Conservation (phyloP, 495 filamentous ascomycete species). For the Cryomyces minteri region DNA sequence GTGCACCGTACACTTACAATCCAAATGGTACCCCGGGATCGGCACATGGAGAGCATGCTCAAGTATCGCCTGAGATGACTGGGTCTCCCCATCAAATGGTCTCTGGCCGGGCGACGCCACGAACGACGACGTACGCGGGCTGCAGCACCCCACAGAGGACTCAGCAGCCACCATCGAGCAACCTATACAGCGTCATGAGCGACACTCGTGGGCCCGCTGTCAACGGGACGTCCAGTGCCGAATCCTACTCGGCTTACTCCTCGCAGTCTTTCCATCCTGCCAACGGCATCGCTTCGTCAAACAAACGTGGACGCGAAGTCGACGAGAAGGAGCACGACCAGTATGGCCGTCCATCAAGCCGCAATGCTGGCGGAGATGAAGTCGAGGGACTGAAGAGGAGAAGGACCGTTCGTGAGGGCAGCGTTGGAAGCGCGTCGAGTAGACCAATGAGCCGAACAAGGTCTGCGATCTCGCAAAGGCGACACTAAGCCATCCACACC, state of each 20-base stretch:
- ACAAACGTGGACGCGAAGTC: conserved; percentile 59
- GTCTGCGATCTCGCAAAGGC: not conserved
- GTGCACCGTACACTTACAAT: conserved; percentile 57
- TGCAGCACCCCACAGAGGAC: conserved; percentile 68
- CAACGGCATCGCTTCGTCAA: conserved; percentile 47
- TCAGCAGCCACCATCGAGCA: conserved; percentile 47
- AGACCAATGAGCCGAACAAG: conserved; percentile 2
- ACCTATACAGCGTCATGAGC: conserved; percentile 78
- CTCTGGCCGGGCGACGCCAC: conserved; percentile 74
- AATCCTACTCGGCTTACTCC: conserved; percentile 36
- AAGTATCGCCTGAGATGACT: conserved; percentile 70
- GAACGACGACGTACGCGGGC: conserved; percentile 51
- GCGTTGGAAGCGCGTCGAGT: conserved; percentile 27
- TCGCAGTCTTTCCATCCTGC: conserved; percentile 38
- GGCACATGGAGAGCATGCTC: conserved; percentile 55
- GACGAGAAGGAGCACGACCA: conserved; percentile 62
- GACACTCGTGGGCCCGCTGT: conserved; percentile 51
- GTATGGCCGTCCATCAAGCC: conserved; percentile 47
- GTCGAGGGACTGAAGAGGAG: conserved; percentile 60
- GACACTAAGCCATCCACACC: no score
- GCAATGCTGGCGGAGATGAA: conserved; percentile 24
- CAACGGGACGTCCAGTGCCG: conserved; percentile 36
- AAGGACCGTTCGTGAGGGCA: conserved; percentile 54
- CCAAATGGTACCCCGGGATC: conserved; percentile 42
- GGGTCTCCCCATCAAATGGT: conserved; percentile 74